These are phyloP conservation scores for Gyromitra esculenta DNA, from an alignment of 2,329 filamentous ascomycete genomes.

Conservation along the genomic window DNA sequence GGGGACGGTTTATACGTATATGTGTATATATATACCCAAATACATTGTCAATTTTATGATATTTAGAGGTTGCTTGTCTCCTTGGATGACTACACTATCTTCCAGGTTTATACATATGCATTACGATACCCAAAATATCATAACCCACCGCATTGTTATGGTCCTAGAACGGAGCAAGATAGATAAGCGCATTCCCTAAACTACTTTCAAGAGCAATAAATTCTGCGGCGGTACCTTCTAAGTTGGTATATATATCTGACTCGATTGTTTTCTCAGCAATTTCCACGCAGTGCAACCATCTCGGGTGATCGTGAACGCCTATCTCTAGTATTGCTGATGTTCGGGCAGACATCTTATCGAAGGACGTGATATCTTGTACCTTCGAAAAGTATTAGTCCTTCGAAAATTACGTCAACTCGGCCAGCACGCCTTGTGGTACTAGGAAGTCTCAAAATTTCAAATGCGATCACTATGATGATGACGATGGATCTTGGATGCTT, in stretches of 20 bases:
- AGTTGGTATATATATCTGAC: slow-evolving; percentile 11
- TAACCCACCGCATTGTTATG: slow-evolving; percentile 3
- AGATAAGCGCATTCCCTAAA: background rate
- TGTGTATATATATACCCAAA: background rate
- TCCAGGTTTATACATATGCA: background rate
- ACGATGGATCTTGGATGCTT: too few species aligned
- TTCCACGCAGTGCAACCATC: slow-evolving; percentile 22
- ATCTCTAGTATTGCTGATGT: slow-evolving; percentile 5
- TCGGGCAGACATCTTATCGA: slow-evolving; percentile 7
- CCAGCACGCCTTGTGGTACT: background rate
- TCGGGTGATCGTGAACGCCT: slow-evolving; percentile 9
- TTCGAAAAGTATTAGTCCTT: background rate
- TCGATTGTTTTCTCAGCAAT: background rate
- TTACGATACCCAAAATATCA: background rate
- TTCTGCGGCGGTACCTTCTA: background rate
- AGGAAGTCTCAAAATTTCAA: background rate
- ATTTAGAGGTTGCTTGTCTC: background rate
- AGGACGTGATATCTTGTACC: background rate
- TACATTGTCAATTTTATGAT: slow-evolving; percentile 15
- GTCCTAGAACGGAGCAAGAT: slow-evolving; percentile 3
- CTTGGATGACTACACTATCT: background rate
- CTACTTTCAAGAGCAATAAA: background rate
- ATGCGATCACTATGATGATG: background rate
- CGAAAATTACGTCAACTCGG: background rate
- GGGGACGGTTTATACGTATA: background rate